Evolutionary conservation across 257 asterid genomes (phyloP).

Genomic region (Solanum pinnatisectum): DNA sequence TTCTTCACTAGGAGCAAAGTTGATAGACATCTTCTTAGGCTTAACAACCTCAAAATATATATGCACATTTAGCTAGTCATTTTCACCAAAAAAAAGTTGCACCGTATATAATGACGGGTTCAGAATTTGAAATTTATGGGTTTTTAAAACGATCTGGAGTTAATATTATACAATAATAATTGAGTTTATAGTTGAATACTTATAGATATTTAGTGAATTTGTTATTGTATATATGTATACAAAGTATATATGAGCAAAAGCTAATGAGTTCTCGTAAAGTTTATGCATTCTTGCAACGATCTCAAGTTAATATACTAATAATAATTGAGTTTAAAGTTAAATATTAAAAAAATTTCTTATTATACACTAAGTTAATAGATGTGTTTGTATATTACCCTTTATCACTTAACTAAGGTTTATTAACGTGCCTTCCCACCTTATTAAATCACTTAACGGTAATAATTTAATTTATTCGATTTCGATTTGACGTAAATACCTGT

Average conservation of each 20-base stretch:
- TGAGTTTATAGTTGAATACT: not conserved
- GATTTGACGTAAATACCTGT: too few species aligned
- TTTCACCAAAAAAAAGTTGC: not conserved
- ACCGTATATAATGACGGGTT: fast-evolving
- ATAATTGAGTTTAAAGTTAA: not conserved
- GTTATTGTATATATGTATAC: not conserved
- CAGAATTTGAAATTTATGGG: not conserved
- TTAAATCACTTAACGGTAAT: not conserved
- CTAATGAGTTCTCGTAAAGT: not conserved
- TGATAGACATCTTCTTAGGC: constrained; percentile 3
- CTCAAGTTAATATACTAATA: too few species aligned
- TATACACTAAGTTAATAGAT: too few species aligned
- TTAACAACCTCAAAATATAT: not conserved
- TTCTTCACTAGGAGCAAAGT: constrained; percentile 9
- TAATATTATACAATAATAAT: not conserved
- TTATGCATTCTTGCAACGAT: too few species aligned
- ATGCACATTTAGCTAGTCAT: not conserved
- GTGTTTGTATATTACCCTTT: not conserved
- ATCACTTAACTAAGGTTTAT: not conserved
- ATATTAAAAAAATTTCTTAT: not conserved
- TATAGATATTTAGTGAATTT: not conserved
- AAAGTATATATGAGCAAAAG: not conserved
- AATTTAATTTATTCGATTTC: not conserved
- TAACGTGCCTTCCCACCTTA: not conserved
- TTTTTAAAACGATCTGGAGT: not conserved